These are phyloP conservation scores for Pholiota conissans DNA, from an alignment of 768 basidiomycete genomes.

Conservation along the genomic window DNA sequence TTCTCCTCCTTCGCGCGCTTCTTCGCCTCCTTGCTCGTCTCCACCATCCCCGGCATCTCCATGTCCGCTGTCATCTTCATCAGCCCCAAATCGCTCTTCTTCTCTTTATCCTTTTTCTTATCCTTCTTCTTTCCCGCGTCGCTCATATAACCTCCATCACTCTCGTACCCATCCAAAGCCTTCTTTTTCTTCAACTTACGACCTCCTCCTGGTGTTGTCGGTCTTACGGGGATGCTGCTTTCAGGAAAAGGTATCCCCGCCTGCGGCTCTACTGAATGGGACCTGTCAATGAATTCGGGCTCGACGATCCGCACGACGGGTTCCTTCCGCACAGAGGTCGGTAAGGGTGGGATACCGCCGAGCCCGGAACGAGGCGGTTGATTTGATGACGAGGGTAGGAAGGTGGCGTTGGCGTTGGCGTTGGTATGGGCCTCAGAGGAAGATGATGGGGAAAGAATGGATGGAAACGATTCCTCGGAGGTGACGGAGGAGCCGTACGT, in stretches of 20 bases:
- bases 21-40: conserved; percentile 26
- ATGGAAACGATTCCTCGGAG: not conserved
- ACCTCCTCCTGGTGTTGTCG: conserved; percentile 24
- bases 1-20: conserved; percentile 27
- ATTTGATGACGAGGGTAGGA: not conserved
- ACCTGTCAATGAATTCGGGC: not conserved
- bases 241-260: not conserved
- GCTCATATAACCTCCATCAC: conserved; percentile 52
- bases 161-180: conserved; percentile 48
- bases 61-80: not conserved
- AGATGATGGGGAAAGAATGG: not conserved
- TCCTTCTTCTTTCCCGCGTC: conserved; percentile 33
- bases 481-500: not conserved
- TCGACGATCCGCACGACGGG: not conserved
- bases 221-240: conserved; percentile 15
- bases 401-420: not conserved
- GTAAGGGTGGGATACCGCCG: not conserved
- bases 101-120: conserved; percentile 21
- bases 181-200: conserved; percentile 41
- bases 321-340: not conserved
- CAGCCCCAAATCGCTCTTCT: not conserved
- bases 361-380: not conserved
- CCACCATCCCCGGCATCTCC: conserved; percentile 5
- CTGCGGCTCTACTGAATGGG: not conserved
- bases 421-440: not conserved